A percentile compares a stretch with the other conserved stretches of the same genome.
Evolutionary conservation across 768 basidiomycete genomes (phyloP).

Genomic region (Rhodotorula babjevae): DNA sequence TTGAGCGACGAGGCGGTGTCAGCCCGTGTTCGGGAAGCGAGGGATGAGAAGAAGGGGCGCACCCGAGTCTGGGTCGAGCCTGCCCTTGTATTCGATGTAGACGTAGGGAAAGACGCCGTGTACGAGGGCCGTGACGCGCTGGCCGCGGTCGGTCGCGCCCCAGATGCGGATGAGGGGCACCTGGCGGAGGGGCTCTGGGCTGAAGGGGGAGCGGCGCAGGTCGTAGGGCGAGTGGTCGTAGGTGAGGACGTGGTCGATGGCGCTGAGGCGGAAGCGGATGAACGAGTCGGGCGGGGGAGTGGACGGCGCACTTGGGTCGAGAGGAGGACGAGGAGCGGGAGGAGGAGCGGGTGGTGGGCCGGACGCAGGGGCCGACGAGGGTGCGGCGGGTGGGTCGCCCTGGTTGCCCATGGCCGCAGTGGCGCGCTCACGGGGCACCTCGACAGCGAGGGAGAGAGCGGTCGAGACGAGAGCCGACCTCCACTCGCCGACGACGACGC

Average conservation of each 20-base stretch:
- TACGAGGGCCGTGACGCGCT: conserved; percentile 78
- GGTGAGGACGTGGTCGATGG: conserved; percentile 18
- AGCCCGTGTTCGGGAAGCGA: neutral
- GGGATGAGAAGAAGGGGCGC: conserved; percentile 37
- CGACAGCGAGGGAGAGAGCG: too few species aligned
- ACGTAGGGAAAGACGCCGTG: conserved; percentile 95
- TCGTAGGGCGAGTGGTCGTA: conserved; percentile 6
- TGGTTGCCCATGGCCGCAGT: too few species aligned
- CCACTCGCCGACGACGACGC: too few species aligned
- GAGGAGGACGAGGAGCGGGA: too few species aligned
- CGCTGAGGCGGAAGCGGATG: conserved; percentile 28
- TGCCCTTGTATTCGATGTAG: conserved; percentile 73
- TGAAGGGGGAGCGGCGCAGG: conserved; percentile 27
- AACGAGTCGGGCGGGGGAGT: neutral
- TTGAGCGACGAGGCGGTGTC: neutral
- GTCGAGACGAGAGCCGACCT: too few species aligned
- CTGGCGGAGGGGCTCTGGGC: neutral
- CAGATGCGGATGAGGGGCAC: conserved; percentile 76
- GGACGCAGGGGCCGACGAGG: too few species aligned
- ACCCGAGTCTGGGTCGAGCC: conserved; percentile 64
- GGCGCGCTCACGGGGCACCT: too few species aligned
- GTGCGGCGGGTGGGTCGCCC: too few species aligned
- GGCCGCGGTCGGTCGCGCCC: conserved; percentile 70
- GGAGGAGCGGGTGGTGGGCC: too few species aligned
- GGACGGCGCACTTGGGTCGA: neutral